Base-by-base conservation (phyloP, 768 basidiomycete species). In the Jaapia argillacea region DNA sequence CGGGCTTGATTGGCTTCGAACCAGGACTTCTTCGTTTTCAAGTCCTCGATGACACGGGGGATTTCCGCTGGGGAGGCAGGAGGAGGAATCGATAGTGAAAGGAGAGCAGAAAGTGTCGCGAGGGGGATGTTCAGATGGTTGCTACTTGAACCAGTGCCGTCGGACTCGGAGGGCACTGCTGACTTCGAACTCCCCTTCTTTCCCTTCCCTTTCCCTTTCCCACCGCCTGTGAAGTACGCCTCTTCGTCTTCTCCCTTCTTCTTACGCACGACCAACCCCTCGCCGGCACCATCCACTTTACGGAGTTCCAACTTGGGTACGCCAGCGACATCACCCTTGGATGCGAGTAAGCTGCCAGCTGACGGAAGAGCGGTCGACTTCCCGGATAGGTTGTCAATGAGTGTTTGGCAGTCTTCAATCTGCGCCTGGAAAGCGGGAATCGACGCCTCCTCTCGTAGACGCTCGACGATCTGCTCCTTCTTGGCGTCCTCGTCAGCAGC, bases 391-490 rank as follows among this genome's bases (percentile, higher is more conserved):
- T 71, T 79, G 60, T 91, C 85, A 57, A 94, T 82, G 51, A 96
- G 77, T 3, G 85, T 94, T 57, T 88, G 84, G 66, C 92, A 97
- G 59, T 98, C 96, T 67, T 98, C 90, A 54, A 99, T 91, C 59
- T 97, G 79, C 42, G 79, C 72, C 55, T 89, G 87, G 72, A 77
- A 98, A 0, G 96, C 96, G 22, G 96, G 93, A 20, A 72, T 56
- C 46, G 81, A 77, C 20, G 96, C 96, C 58, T 98, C 92, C 47
- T 99, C 96, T 41, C 85, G 79, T 38, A 97, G 60, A 28, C 79
- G 81, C 51, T 85, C 75, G 6, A 77, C 82, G 46, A 82, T 70
- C 58, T 91, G 90, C 61, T 81, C 67, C 59, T 77, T 84, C 69
- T 85, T 90, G 55, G 77, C 72, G 24, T 78, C 71, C 57, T 91